Conservation (phyloP, 1,284 basidiomycete species). For the Vanrija pseudolonga region DNA sequence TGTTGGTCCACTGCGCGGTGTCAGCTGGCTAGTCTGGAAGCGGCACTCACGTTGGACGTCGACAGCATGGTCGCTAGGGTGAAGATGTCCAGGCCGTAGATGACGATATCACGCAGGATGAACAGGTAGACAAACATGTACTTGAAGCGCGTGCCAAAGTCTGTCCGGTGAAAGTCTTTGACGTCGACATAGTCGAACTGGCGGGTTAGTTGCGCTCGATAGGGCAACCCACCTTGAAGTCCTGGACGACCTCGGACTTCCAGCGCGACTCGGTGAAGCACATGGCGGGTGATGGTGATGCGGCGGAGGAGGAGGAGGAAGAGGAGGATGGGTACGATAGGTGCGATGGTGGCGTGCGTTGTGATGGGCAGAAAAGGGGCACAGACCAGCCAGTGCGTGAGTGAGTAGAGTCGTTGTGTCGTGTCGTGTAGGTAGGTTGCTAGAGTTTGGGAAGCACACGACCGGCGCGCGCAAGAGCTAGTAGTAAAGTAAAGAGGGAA, state of each 20-base stretch:
- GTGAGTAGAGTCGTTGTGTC: too few species aligned
- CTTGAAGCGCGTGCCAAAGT: slow-evolving; percentile 80
- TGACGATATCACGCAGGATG: slow-evolving; percentile 89
- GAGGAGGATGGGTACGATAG: neutral
- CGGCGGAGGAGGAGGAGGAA: neutral
- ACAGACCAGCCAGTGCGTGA: too few species aligned
- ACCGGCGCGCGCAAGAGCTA: too few species aligned
- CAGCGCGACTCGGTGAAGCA: slow-evolving; percentile 63
- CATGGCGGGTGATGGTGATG: slow-evolving; percentile 52
- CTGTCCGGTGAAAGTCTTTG: slow-evolving; percentile 83
- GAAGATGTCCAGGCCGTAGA: slow-evolving; percentile 97
- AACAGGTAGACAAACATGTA: slow-evolving; percentile 88
- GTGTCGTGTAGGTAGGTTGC: too few species aligned
- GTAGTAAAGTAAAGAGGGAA: too few species aligned
- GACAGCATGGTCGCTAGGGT: slow-evolving; percentile 93
- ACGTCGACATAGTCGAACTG: slow-evolving; percentile 95
- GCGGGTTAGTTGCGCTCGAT: slow-evolving; percentile 9
- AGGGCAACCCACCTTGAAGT: slow-evolving; percentile 75
- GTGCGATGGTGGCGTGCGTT: neutral
- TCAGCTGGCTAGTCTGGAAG: neutral
- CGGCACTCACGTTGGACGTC: slow-evolving; percentile 57
- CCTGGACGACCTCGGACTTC: slow-evolving; percentile 96
- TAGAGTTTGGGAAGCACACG: too few species aligned
- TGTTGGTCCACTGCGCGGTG: slow-evolving; percentile 6
- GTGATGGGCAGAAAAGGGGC: neutral